phyloP scores from a whole-genome alignment of 345 rosid species.

The Eucalyptus cloeziana region DNA sequence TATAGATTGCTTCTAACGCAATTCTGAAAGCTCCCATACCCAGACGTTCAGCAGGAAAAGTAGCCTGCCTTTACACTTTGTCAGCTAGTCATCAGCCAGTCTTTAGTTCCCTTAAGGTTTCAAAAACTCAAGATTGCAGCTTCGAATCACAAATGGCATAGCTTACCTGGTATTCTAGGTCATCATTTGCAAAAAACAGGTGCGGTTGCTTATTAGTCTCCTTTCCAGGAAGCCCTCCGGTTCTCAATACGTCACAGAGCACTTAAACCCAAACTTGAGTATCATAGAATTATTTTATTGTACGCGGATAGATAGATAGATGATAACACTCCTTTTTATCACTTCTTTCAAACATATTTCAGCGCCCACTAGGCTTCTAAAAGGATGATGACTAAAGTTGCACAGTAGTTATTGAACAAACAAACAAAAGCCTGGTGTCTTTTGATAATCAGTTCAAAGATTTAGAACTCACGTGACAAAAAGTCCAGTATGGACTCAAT shows the following conservation, averaged over 20 bases:
- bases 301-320: background rate
- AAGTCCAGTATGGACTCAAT: background rate
- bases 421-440: background rate
- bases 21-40: slow-evolving; percentile 94
- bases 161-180: slow-evolving; percentile 77
- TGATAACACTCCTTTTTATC: background rate
- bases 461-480: background rate
- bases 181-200: slow-evolving; percentile 67
- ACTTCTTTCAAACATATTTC: background rate
- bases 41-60: slow-evolving; percentile 78
- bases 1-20: slow-evolving; percentile 73
- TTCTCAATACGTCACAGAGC: slow-evolving; percentile 74
- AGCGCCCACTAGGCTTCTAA: background rate
- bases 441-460: background rate
- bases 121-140: background rate
- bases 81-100: slow-evolving; percentile 10
- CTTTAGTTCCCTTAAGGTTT: background rate
- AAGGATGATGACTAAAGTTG: background rate
- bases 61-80: slow-evolving; percentile 43
- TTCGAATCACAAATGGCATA: background rate
- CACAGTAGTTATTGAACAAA: background rate
- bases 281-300: background rate
- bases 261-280: slow-evolving; percentile 30
- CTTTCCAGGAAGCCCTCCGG: slow-evolving; percentile 84
- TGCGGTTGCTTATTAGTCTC: slow-evolving; percentile 25